A percentile compares a stretch with the other conserved stretches of the same genome.
Conservation (phyloP, 495 filamentous ascomycete genomes). For the Podospora fimiseda region DNA sequence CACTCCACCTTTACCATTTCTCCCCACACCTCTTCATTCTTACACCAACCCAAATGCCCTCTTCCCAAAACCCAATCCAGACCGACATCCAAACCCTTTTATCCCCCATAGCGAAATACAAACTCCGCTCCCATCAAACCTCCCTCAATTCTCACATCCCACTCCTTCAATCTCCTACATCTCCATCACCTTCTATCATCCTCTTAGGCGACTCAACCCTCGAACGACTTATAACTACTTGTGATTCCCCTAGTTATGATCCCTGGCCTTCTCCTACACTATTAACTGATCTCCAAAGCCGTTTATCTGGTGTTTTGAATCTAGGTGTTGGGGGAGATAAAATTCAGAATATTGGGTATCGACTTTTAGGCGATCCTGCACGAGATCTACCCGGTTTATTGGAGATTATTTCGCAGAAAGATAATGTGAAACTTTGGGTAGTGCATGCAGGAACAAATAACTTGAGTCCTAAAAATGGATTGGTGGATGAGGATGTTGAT, state of each 20-base stretch:
- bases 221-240: conserved; percentile 27
- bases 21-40: too few species aligned
- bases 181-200: conserved; percentile 10
- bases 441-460: conserved; percentile 30
- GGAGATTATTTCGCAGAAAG: conserved; percentile 1
- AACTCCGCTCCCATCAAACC: conserved; percentile 18
- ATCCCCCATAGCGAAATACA: conserved; percentile 12
- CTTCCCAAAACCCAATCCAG: too few species aligned
- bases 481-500: conserved; percentile 17
- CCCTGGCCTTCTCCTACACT: conserved; percentile 17
- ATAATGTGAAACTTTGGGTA: conserved; percentile 25
- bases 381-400: conserved; percentile 15
- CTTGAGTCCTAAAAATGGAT: conserved; percentile 31
- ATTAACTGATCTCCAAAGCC: background rate
- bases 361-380: conserved; percentile 20
- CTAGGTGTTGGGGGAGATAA: conserved; percentile 26
- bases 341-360: conserved; percentile 29
- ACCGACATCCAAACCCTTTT: background rate
- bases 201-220: conserved; percentile 29
- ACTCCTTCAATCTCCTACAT: conserved; percentile 8
- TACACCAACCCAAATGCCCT: too few species aligned
- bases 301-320: conserved; percentile 16
- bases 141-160: conserved; percentile 14
- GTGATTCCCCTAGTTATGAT: conserved; percentile 9
- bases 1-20: too few species aligned